A percentile compares a stretch with the other conserved stretches of the same genome.
Evolutionary conservation across 2,329 filamentous ascomycete species (phyloP).

Genomic region (Dothistroma septosporum): DNA sequence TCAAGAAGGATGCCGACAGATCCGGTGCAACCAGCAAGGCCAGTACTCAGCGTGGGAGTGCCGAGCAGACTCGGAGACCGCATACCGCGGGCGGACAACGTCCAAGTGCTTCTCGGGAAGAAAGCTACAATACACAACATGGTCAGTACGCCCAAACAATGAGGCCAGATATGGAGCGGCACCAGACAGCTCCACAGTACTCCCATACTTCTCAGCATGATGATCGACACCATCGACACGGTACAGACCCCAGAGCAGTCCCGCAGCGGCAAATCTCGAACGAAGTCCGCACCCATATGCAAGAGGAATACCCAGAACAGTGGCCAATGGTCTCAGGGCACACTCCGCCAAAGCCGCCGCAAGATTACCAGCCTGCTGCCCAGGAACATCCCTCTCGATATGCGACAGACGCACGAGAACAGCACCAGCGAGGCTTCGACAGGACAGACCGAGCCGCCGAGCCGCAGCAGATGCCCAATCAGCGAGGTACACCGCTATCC

Average conservation of each 20-base stretch:
- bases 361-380: conserved; percentile 7
- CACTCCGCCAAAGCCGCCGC: conserved; percentile 10
- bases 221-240: conserved; percentile 3
- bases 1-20: conserved; percentile 33
- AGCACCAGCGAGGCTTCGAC: conserved; percentile 15
- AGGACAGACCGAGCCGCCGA: conserved; percentile 3
- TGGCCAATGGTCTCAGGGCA: conserved; percentile 20
- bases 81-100: conserved; percentile 9
- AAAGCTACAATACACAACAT: conserved; percentile 10
- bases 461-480: conserved; percentile 4
- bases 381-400: conserved; percentile 10
- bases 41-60: conserved; percentile 22
- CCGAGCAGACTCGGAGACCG: conserved; percentile 16
- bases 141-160: conserved; percentile 6
- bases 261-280: not conserved
- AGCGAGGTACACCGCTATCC: conserved; percentile 10
- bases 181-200: conserved; percentile 8
- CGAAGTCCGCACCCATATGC: conserved; percentile 3
- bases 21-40: conserved; percentile 13
- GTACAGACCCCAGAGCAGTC: not conserved
- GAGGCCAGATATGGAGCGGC: conserved; percentile 12
- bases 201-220: conserved; percentile 9
- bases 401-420: conserved; percentile 3
- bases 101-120: conserved; percentile 12
- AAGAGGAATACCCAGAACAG: conserved; percentile 24